Evolutionary conservation across 2,329 filamentous ascomycete genomes (phyloP).

Genomic region (Orbilia blumenaviensis): DNA sequence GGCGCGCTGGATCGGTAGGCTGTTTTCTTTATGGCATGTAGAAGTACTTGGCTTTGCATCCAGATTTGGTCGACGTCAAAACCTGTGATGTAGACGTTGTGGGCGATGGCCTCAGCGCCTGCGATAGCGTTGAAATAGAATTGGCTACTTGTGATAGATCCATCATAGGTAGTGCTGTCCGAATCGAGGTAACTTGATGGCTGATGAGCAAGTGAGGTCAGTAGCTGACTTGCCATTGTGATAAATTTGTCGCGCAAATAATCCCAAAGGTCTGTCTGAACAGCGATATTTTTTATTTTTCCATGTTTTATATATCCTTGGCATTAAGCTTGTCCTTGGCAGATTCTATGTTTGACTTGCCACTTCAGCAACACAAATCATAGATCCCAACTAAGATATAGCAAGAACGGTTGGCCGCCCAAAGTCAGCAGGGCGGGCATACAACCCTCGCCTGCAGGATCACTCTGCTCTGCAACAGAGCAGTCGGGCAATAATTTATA

Average conservation of each 20-base stretch:
- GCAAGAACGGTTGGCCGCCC: too few relatives aligned
- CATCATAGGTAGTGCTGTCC: neutral
- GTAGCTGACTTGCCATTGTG: neutral
- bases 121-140: slow-evolving; percentile 16
- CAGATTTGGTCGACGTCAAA: slow-evolving; percentile 90
- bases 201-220: neutral
- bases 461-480: too few relatives aligned
- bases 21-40: neutral
- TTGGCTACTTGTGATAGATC: neutral
- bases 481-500: too few relatives aligned
- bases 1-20: neutral
- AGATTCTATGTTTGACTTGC: too few relatives aligned
- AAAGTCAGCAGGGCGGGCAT: too few relatives aligned
- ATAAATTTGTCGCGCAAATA: too few relatives aligned
- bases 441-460: too few relatives aligned
- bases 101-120: neutral
- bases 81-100: slow-evolving; percentile 81
- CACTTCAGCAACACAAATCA: too few relatives aligned
- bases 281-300: neutral
- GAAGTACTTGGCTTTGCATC: slow-evolving; percentile 77
- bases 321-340: too few relatives aligned
- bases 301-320: neutral
- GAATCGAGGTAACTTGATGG: neutral
- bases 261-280: too few relatives aligned
- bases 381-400: too few relatives aligned